These are phyloP conservation scores for Coemansia umbellata DNA, from an alignment of 192 early-diverging fungal species.

Conservation along the genomic window DNA sequence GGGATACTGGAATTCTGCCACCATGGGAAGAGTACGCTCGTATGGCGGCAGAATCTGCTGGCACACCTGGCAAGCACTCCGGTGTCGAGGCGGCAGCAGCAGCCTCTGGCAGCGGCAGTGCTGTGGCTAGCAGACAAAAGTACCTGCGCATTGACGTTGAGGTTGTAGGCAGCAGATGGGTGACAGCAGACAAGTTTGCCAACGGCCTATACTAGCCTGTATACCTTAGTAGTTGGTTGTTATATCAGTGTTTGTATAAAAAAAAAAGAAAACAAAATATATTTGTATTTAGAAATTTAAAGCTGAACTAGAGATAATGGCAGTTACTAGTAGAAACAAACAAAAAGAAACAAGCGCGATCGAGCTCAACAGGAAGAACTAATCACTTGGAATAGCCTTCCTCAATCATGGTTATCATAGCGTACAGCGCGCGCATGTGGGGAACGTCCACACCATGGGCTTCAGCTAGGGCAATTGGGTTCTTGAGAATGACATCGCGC, in stretches of 20 bases:
- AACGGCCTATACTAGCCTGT: constrained; percentile 32
- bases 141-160: constrained; percentile 72
- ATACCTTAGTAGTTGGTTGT: too few relatives aligned
- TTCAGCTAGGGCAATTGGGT: constrained; percentile 41
- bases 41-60: background rate
- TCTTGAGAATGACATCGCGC: constrained; percentile 46
- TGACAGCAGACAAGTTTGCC: constrained; percentile 50
- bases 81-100: background rate
- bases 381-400: constrained; percentile 19
- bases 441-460: constrained; percentile 38
- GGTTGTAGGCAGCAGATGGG: constrained; percentile 58
- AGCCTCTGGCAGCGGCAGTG: background rate
- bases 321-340: background rate
- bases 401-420: constrained; percentile 41
- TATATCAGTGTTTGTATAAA: background rate
- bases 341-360: background rate
- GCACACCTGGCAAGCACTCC: too few relatives aligned
- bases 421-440: constrained; percentile 44
- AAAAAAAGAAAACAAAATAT: background rate
- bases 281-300: background rate
- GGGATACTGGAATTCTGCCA: constrained; percentile 14
- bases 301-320: background rate
- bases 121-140: constrained; percentile 21
- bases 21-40: constrained; percentile 46
- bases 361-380: background rate